These are phyloP conservation scores for Willaertia magna DNA, from an alignment of 208 protist genomes.

Conservation along the genomic window DNA sequence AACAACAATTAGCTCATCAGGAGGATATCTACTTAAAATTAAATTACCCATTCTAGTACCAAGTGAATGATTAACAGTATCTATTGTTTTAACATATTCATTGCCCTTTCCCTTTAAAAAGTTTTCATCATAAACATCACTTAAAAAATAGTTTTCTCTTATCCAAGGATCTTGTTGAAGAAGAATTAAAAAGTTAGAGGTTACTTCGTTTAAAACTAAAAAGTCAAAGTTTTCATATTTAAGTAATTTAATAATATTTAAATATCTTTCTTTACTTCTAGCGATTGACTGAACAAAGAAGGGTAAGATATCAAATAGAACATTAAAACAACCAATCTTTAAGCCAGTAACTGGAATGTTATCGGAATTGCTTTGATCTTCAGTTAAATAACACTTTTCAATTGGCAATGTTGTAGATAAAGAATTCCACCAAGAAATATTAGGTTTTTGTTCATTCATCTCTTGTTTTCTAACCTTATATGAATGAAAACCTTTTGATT, in stretches of 20 bases:
- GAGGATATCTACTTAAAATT: not conserved
- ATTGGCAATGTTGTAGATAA: too few relatives aligned
- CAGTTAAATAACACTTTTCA: too few relatives aligned
- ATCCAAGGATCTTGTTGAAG: not conserved
- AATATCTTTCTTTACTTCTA: not conserved
- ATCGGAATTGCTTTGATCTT: too few relatives aligned
- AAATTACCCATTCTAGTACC: not conserved
- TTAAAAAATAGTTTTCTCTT: not conserved
- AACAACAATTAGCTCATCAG: not conserved
- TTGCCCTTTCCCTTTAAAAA: too few relatives aligned
- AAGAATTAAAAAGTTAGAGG: not conserved
- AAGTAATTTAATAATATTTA: not conserved
- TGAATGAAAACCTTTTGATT: too few relatives aligned
- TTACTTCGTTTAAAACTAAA: not conserved
- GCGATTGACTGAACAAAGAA: not conserved
- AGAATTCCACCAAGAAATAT: too few relatives aligned
- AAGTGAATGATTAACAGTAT: not conserved
- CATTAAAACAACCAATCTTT: not conserved
- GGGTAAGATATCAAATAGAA: not conserved
- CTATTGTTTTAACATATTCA: not conserved
- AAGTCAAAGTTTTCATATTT: not conserved
- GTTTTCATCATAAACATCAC: not conserved
- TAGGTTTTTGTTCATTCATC: too few relatives aligned
- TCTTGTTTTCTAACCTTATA: too few relatives aligned
- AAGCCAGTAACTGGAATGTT: too few relatives aligned